These are phyloP conservation scores for Aspergillus nidulans DNA, from an alignment of 495 filamentous ascomycete genomes.

Conservation along the genomic window DNA sequence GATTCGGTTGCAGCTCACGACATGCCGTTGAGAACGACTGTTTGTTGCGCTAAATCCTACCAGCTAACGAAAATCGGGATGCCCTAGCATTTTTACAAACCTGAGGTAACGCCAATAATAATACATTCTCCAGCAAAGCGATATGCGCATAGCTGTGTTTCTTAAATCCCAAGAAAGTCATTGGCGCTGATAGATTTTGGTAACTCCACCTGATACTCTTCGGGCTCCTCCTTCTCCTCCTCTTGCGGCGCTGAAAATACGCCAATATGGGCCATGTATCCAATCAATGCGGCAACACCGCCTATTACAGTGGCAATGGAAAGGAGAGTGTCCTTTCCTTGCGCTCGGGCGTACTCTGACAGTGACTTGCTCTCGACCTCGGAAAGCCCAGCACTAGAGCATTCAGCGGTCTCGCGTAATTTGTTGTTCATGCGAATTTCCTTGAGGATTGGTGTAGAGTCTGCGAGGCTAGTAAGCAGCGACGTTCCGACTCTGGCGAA, in stretches of 20 bases:
- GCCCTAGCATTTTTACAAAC: neutral
- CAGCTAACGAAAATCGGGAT: neutral
- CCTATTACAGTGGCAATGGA: constrained; percentile 36
- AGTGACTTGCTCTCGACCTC: constrained; percentile 22
- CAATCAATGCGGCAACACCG: constrained; percentile 33
- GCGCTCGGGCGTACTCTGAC: constrained; percentile 23
- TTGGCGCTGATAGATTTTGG: constrained; percentile 12
- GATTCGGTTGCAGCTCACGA: too few species aligned
- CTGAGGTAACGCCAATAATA: neutral
- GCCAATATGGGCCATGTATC: constrained; percentile 38
- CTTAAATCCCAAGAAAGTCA: constrained; percentile 20
- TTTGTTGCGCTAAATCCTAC: neutral
- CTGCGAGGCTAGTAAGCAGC: constrained; percentile 35
- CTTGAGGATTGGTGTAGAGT: constrained; percentile 37
- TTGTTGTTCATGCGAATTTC: constrained; percentile 35
- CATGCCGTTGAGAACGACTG: too few species aligned
- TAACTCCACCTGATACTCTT: neutral
- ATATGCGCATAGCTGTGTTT: neutral
- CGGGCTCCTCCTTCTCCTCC: constrained; percentile 8
- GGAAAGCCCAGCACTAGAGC: constrained; percentile 25
- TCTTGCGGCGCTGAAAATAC: constrained; percentile 20
- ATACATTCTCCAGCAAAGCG: neutral
- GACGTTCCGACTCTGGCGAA: constrained; percentile 32
- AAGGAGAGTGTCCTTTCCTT: constrained; percentile 34
- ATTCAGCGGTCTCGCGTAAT: constrained; percentile 29